Percentiles rank a stretch among this genome's conserved stretches.
Conservation (phyloP, 352 stramenopile species). For the Globisporangium nunn region DNA sequence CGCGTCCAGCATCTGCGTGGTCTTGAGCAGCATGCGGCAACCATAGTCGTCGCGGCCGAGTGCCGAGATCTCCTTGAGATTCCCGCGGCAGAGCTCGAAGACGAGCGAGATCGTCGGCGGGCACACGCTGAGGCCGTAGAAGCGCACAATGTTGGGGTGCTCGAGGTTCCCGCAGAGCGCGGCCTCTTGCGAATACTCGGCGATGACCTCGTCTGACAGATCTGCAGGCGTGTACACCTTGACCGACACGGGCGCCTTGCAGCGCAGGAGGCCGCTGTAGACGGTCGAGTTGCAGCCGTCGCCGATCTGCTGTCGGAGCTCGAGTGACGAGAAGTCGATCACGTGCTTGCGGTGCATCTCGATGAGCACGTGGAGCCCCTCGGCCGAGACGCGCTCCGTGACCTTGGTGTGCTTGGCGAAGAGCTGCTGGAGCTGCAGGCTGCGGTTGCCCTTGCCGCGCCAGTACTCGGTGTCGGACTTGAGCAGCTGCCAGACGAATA, state of each 20-base stretch:
- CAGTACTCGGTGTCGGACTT: conserved; percentile 53
- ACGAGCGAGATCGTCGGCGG: conserved; percentile 62
- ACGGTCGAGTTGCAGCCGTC: conserved; percentile 37
- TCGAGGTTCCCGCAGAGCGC: conserved; percentile 44
- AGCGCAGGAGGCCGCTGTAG: conserved; percentile 39
- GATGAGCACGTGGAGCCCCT: conserved; percentile 61
- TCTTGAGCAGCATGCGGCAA: conserved; percentile 43
- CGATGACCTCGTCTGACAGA: conserved; percentile 50
- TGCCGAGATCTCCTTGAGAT: conserved; percentile 37
- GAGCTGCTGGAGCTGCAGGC: conserved; percentile 29
- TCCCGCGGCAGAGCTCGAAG: conserved; percentile 57
- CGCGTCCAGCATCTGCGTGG: conserved; percentile 56
- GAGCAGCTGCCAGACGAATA: conserved; percentile 55
- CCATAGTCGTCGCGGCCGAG: conserved; percentile 30
- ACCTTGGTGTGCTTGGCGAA: conserved; percentile 35
- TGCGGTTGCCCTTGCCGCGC: conserved; percentile 40
- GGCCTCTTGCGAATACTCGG: conserved; percentile 48
- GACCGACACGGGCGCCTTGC: conserved; percentile 40
- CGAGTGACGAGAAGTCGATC: conserved; percentile 61
- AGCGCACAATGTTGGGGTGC: conserved; percentile 58
- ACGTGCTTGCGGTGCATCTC: conserved; percentile 71
- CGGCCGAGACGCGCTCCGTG: conserved; percentile 43
- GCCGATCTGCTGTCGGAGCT: conserved; percentile 43
- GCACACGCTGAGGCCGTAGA: conserved; percentile 57
- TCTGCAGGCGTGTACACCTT: conserved; percentile 64